A percentile compares a stretch with the other conserved stretches of the same genome.
These are phyloP conservation scores for Syzygium syzygioides DNA, from an alignment of 441 rosid species.

Conservation along the genomic window DNA sequence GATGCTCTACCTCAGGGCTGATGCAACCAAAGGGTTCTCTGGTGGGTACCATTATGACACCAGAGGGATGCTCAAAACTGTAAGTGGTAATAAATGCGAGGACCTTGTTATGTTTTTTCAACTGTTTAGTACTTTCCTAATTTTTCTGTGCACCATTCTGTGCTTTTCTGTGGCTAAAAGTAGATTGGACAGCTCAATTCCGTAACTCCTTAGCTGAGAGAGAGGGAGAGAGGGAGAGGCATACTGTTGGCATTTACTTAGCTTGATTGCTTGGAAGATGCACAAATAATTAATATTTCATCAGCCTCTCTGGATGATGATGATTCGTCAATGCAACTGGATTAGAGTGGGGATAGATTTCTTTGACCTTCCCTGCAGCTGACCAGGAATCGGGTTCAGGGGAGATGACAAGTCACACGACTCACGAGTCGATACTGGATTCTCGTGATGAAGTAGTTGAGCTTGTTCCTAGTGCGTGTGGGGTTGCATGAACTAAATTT, in stretches of 20 bases:
- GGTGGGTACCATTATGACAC: constrained; percentile 61
- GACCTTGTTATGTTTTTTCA: neutral
- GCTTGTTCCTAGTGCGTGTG: neutral
- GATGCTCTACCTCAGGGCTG: constrained; percentile 70
- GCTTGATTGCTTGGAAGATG: neutral
- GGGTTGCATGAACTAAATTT: neutral
- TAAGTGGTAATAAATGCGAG: constrained; percentile 10
- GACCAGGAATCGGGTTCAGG: neutral
- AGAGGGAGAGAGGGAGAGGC: neutral
- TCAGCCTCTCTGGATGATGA: neutral
- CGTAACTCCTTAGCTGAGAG: neutral
- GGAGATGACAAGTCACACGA: neutral
- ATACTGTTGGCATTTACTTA: neutral
- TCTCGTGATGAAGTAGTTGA: neutral
- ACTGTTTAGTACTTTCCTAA: neutral
- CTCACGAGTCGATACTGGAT: neutral
- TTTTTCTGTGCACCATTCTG: neutral
- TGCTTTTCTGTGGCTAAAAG: neutral
- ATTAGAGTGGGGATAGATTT: neutral
- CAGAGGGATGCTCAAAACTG: constrained; percentile 61
- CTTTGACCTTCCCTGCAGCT: neutral
- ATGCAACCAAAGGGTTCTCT: constrained; percentile 61
- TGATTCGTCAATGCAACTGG: neutral
- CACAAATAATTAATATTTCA: neutral
- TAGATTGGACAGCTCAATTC: neutral